Conservation (phyloP, 345 rosid genomes). For the Salix dunnii region DNA sequence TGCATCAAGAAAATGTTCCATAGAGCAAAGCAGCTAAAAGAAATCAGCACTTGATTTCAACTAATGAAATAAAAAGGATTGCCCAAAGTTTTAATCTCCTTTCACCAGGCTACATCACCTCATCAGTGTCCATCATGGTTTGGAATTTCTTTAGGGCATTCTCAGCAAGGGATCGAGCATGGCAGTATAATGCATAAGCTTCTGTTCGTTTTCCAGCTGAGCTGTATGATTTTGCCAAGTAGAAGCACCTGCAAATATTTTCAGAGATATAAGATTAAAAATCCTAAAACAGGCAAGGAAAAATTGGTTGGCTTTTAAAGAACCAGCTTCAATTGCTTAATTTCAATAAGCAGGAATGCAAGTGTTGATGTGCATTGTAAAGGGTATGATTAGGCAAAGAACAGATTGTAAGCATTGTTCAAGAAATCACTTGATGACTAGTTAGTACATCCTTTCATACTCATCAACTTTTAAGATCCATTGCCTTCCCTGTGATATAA, state of each 20-base stretch:
- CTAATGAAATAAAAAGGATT: not conserved
- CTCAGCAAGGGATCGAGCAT: constrained; percentile 73
- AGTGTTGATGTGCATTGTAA: not conserved
- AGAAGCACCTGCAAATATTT: constrained; percentile 72
- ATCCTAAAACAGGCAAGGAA: not conserved
- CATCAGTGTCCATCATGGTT: constrained; percentile 35
- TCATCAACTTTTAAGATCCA: too few relatives aligned
- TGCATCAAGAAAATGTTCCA: not conserved
- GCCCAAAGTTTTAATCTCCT: not conserved
- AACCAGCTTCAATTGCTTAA: not conserved
- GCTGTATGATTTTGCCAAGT: constrained; percentile 85
- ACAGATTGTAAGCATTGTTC: too few relatives aligned
- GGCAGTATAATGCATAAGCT: constrained; percentile 73
- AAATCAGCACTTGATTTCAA: not conserved
- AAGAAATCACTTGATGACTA: too few relatives aligned
- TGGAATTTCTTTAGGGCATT: constrained; percentile 58
- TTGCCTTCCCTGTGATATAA: too few relatives aligned
- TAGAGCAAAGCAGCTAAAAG: not conserved
- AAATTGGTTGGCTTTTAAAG: not conserved
- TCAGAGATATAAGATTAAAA: constrained; percentile 5
- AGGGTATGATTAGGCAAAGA: not conserved
- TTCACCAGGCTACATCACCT: constrained; percentile 38
- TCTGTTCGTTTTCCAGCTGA: constrained; percentile 86
- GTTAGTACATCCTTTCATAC: too few relatives aligned
- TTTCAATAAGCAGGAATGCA: not conserved